Evolutionary conservation across 169 alveolate species (phyloP).

Genomic region (Cyclospora cayetanensis): DNA sequence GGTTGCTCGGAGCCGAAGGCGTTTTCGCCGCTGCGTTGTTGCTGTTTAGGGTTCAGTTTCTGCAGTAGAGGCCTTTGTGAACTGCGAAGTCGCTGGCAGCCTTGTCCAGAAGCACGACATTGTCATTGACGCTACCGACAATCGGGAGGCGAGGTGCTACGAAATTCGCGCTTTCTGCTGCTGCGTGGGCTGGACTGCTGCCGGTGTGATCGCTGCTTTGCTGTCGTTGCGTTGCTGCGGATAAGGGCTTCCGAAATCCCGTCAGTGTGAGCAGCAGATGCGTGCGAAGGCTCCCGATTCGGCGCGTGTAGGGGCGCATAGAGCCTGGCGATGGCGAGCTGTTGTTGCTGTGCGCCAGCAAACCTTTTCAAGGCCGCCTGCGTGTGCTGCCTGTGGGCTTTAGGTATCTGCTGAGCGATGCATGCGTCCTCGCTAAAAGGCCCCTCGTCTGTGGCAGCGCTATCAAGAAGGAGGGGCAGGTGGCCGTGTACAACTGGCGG

Average conservation of each 20-base stretch:
- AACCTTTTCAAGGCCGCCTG: no score
- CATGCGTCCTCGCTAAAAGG: conserved; percentile 23
- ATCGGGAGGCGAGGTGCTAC: conserved; percentile 27
- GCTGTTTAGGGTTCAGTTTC: neutral
- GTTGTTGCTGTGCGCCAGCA: no score
- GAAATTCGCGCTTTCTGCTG: neutral
- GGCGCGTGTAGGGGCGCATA: no score
- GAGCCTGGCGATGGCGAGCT: no score
- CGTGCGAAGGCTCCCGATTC: no score
- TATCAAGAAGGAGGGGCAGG: conserved; percentile 68
- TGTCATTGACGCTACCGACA: conserved; percentile 69
- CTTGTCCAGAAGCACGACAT: conserved; percentile 36
- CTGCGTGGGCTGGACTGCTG: neutral
- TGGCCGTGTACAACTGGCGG: conserved; percentile 31
- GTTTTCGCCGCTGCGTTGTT: neutral
- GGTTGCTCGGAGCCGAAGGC: neutral
- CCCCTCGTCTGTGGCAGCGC: conserved; percentile 74
- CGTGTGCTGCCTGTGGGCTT: no score
- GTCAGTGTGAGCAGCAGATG: no score
- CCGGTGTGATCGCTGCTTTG: neutral
- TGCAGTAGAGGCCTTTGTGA: neutral
- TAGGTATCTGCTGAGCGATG: conserved; percentile 73
- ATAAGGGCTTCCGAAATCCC: no score
- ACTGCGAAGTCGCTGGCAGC: neutral
- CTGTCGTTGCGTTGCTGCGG: no score